A percentile compares a stretch with the other conserved stretches of the same genome.
These are phyloP conservation scores for Rubia peregrina DNA, from an alignment of 305 asterid genomes.

Conservation along the genomic window DNA sequence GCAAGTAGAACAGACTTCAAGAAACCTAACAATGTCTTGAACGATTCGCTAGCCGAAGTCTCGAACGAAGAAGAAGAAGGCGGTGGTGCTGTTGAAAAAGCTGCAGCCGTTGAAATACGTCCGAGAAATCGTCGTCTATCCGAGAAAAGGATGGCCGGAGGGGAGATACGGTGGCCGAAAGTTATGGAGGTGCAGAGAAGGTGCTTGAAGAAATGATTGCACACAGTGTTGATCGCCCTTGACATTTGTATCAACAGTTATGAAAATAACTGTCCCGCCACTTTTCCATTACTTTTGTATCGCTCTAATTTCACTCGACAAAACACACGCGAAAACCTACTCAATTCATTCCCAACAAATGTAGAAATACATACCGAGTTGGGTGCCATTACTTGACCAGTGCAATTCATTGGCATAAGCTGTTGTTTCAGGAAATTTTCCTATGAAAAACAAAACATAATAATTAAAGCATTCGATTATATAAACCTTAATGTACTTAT, in stretches of 20 bases:
- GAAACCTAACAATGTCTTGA: no score
- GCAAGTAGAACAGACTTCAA: no score
- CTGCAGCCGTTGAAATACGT: constrained; percentile 18
- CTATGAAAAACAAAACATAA: constrained; percentile 16
- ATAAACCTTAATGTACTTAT: neutral
- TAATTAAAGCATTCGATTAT: neutral
- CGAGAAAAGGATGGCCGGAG: constrained; percentile 8
- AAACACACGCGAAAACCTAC: neutral
- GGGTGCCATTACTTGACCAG: constrained; percentile 38
- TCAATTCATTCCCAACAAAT: neutral
- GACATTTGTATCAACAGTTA: constrained; percentile 25
- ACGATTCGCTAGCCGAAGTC: constrained; percentile 24
- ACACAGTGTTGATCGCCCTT: constrained; percentile 21
- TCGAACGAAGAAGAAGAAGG: constrained; percentile 20
- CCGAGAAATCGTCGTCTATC: constrained; percentile 16
- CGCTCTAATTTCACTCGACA: neutral
- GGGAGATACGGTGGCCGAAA: constrained; percentile 23
- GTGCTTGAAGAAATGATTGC: constrained; percentile 72
- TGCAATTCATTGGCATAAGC: constrained; percentile 42
- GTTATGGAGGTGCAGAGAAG: constrained; percentile 27
- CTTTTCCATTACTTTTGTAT: neutral
- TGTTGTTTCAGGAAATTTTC: constrained; percentile 38
- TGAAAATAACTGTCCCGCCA: neutral
- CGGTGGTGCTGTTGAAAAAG: constrained; percentile 25
- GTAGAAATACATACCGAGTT: constrained; percentile 5